Evolutionary conservation across 2,329 filamentous ascomycete species (phyloP).

Genomic region (Aureobasidium melanogenum): DNA sequence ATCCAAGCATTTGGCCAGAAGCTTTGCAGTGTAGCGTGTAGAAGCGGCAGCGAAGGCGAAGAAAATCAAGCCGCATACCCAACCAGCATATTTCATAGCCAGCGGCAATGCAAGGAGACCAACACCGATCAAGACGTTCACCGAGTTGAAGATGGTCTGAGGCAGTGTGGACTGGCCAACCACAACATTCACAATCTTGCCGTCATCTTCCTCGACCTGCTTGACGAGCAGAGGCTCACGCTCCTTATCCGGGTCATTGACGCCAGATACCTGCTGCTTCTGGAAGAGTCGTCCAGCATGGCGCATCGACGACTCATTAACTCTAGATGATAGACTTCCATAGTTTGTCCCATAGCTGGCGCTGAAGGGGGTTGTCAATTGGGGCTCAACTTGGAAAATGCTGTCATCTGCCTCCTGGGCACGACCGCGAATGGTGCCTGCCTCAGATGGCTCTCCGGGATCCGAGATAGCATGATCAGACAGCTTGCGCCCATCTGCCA

Average conservation of each 20-base stretch:
- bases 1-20: conserved; percentile 83
- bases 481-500: conserved; percentile 28
- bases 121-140: conserved; percentile 85
- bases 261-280: conserved; percentile 37
- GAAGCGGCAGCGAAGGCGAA: conserved; percentile 64
- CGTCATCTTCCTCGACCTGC: conserved; percentile 75
- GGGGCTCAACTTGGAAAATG: conserved; percentile 41
- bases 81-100: conserved; percentile 78
- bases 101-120: conserved; percentile 83
- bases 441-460: conserved; percentile 18
- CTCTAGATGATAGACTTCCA: conserved; percentile 48
- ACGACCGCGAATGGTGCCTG: conserved; percentile 14
- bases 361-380: conserved; percentile 57
- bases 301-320: conserved; percentile 48
- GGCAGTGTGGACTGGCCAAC: conserved; percentile 92
- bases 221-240: conserved; percentile 75
- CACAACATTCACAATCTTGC: conserved; percentile 72
- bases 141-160: conserved; percentile 93
- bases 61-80: conserved; percentile 72
- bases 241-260: conserved; percentile 35
- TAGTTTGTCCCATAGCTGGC: conserved; percentile 62
- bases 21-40: conserved; percentile 76
- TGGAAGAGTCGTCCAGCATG: conserved; percentile 45
- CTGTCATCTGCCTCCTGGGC: conserved; percentile 29
- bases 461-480: conserved; percentile 30